Percentiles rank a stretch among this genome's conserved stretches.
Conservation (phyloP, 2,329 filamentous ascomycete species). For the Neofusicoccum parvum region DNA sequence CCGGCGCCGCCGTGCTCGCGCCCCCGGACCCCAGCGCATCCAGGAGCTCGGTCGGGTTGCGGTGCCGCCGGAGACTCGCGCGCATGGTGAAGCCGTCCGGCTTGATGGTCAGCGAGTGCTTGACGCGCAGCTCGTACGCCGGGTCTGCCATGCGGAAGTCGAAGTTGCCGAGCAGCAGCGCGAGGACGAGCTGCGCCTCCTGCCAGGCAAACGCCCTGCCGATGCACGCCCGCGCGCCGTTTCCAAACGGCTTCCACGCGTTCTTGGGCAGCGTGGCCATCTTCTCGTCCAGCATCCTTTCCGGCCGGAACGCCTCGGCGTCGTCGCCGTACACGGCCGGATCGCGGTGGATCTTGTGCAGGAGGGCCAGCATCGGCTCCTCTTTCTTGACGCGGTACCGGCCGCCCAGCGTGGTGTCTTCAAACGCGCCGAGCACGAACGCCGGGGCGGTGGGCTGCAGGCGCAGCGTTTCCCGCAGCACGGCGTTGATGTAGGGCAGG, state of each 20-base stretch:
- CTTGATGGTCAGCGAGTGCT: conserved; percentile 50
- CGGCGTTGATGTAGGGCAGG: conserved; percentile 57
- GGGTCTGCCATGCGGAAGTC: conserved; percentile 47
- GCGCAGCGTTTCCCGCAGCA: conserved; percentile 58
- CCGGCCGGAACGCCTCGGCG: conserved; percentile 47
- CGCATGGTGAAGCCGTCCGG: conserved; percentile 45
- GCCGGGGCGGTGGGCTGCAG: conserved; percentile 58
- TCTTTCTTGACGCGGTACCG: conserved; percentile 42
- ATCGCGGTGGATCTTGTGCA: conserved; percentile 45
- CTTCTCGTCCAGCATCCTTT: conserved; percentile 50
- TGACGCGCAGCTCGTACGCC: conserved; percentile 47
- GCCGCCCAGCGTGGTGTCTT: conserved; percentile 37
- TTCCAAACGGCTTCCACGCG: conserved; percentile 58
- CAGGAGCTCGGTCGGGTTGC: conserved; percentile 33
- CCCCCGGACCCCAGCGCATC: conserved; percentile 26
- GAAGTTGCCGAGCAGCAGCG: conserved; percentile 49
- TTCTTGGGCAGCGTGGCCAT: conserved; percentile 42
- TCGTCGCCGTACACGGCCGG: conserved; percentile 48
- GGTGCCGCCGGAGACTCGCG: conserved; percentile 35
- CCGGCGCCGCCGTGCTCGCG: too few relatives aligned
- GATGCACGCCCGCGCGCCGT: conserved; percentile 56
- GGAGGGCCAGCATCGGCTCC: conserved; percentile 34
- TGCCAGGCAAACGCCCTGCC: conserved; percentile 59
- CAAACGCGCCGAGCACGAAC: conserved; percentile 42
- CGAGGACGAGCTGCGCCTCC: conserved; percentile 49